phyloP scores from a whole-genome alignment of 208 protist genomes.

The Leishmania guyanensis region DNA sequence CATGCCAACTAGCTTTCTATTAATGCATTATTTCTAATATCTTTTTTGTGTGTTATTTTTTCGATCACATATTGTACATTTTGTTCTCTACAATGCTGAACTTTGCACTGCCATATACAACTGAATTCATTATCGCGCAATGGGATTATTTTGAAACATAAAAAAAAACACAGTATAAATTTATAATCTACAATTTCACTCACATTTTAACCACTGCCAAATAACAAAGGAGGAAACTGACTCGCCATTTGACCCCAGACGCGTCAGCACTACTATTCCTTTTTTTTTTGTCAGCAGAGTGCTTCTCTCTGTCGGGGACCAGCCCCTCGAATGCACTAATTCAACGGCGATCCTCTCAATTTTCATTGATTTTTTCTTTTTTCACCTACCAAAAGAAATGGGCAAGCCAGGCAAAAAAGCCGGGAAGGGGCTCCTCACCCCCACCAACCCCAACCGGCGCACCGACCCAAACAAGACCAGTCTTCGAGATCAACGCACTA shows the following conservation, averaged over 20 bases:
- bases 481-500: constrained; percentile 83
- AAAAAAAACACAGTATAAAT: not conserved
- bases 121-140: not conserved
- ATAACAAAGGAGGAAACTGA: not conserved
- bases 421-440: constrained; percentile 82
- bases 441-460: constrained; percentile 82
- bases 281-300: not conserved
- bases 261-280: not conserved
- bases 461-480: constrained; percentile 83
- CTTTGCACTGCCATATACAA: not conserved
- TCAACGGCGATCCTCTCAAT: not conserved
- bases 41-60: not conserved
- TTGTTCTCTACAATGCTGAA: not conserved
- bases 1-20: not conserved
- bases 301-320: not conserved
- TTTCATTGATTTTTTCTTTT: constrained; percentile 7
- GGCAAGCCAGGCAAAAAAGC: constrained; percentile 92
- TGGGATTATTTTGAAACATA: not conserved
- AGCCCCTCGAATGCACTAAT: not conserved
- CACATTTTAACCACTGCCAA: not conserved
- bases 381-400: constrained; percentile 42
- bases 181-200: not conserved
- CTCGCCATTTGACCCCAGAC: not conserved
- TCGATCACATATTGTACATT: not conserved
- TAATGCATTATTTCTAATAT: not conserved